Evolutionary conservation across 2,329 filamentous ascomycete genomes (phyloP), one percentile per base, ranked within the genome.

Genomic region (Cladosporium oxysporum): DNA sequence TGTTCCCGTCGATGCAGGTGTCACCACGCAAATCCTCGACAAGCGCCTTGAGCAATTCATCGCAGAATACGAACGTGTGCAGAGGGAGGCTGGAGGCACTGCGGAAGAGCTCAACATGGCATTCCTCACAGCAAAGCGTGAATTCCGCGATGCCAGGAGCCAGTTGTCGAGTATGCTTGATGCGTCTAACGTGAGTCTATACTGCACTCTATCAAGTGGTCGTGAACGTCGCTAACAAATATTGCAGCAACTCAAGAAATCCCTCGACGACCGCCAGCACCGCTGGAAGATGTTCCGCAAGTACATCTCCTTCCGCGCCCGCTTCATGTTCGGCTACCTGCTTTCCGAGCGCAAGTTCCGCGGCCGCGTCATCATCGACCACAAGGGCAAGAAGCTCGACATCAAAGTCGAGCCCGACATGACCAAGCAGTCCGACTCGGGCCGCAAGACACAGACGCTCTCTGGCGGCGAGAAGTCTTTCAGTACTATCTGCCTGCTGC

Each of bases 391-490:
- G 71, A 83, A 86, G 65, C 86, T 99, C 44, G 89, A 93, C 69
- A 86, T 99, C 66, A 85, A 90, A 69, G 84, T 89, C 64, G 86
- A 90, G 76, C 88, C 88, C 4, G 88, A 90, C 70, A 86, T 85
- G 58, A 95, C 90, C 26, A 89, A 85, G 70, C 87, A 85, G 71
- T 88, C 85, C 67, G 87, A 86, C 26, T 83, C 86, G 4, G 93
- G 92, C 2, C 87, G 94, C 59, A 91, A 91, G 73, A 94, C 95
- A 28, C 96, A 92, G 79, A 98, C 94, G 0, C 83, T 99, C 1
- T 97, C 93, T 10, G 95, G 95, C 62, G 95, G 95, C 33, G 95
- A 99, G 77, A 99, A 99, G 78, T 98, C 94, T 0, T 99, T 98
- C 77, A 96, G 93, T 3, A 97, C 94, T 4, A 96, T 98, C 67